Evolutionary conservation across 192 early-diverging fungal genomes (phyloP).

Genomic region (Helicostylum pulchrum): DNA sequence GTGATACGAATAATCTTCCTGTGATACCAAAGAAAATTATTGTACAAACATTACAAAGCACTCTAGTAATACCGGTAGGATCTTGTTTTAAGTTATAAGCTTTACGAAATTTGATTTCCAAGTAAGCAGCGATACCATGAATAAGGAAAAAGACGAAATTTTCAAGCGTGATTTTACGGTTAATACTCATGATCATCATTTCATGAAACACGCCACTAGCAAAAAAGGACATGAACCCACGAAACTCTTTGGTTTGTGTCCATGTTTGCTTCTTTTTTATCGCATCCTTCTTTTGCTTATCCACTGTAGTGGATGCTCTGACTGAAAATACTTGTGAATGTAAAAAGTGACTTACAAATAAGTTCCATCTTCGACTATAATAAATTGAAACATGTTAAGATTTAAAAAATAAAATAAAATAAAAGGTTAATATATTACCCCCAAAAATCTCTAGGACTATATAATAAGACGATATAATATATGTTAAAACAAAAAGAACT

Average conservation of each 20-base stretch:
- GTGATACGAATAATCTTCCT: too few relatives aligned
- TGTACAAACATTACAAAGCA: too few relatives aligned
- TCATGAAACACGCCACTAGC: slow-evolving; percentile 13
- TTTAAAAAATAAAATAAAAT: neutral
- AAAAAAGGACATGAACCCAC: neutral
- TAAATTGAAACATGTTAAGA: neutral
- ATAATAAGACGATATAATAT: neutral
- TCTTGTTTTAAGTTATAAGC: slow-evolving; percentile 2
- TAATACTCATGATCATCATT: slow-evolving; percentile 1
- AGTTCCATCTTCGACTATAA: slow-evolving; percentile 16
- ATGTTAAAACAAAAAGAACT: neutral
- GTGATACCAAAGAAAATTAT: too few relatives aligned
- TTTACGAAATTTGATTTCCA: slow-evolving; percentile 6
- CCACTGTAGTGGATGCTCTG: neutral
- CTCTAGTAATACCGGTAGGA: neutral
- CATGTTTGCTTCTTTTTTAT: neutral
- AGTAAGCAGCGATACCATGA: neutral
- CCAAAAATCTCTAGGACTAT: slow-evolving; percentile 1
- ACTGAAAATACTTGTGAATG: slow-evolving; percentile 12
- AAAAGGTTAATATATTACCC: neutral
- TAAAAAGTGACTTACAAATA: slow-evolving; percentile 7
- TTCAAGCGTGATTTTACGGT: slow-evolving; percentile 17
- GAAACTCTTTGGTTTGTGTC: neutral
- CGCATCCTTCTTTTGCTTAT: neutral
- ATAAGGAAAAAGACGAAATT: slow-evolving; percentile 5